Percentiles rank a stretch among this genome's conserved stretches.
Conservation (phyloP, 31 red algal species). For the Porphyra umbilicalis region DNA sequence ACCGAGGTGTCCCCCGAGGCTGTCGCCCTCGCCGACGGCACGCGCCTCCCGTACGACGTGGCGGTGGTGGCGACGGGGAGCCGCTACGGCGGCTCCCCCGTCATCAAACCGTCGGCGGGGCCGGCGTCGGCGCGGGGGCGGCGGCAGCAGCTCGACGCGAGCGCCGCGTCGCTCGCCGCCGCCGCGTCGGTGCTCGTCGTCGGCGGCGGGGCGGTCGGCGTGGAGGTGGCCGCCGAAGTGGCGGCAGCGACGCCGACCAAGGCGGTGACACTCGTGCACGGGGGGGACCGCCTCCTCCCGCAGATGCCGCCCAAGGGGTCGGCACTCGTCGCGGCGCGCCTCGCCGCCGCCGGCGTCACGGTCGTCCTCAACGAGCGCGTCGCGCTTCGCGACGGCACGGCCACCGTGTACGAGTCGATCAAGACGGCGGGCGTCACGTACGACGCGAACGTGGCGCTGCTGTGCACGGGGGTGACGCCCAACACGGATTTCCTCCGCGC, state of each 20-base stretch:
- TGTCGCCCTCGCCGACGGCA: not conserved
- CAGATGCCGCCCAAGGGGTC: not conserved
- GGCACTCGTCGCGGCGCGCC: not conserved
- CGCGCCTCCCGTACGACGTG: not conserved
- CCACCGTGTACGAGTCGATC: not conserved
- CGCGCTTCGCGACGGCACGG: not conserved
- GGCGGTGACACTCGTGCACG: not conserved
- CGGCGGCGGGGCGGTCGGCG: not conserved
- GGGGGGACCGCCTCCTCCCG: not conserved
- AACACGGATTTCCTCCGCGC: not conserved
- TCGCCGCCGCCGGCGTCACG: not conserved
- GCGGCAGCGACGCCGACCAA: not conserved
- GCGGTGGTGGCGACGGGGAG: not conserved
- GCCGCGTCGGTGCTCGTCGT: not conserved
- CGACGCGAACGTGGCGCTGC: not conserved
- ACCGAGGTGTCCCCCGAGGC: not conserved
- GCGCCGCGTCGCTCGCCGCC: not conserved
- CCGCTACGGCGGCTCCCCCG: not conserved
- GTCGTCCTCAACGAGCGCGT: not conserved
- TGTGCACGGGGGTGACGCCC: not conserved
- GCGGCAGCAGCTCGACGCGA: not conserved
- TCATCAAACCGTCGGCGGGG: not conserved
- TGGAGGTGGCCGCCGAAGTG: not conserved
- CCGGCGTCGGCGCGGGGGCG: not conserved
- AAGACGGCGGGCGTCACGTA: not conserved